Evolutionary conservation across 768 basidiomycete genomes (phyloP).

Genomic region (Lactifluus subvellereus): DNA sequence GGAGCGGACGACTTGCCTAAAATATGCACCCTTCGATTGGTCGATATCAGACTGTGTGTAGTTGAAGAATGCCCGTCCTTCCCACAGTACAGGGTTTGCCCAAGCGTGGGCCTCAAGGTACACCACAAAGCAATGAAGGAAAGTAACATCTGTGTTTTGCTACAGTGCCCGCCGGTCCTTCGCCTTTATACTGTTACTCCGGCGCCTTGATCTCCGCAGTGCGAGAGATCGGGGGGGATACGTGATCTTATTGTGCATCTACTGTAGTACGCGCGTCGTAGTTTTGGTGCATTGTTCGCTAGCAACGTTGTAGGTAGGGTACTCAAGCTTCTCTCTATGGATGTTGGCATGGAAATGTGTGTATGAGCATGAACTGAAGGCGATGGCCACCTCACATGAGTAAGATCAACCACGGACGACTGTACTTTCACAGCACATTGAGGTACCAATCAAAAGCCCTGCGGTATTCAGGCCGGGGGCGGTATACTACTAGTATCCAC

Average conservation of each 20-base stretch:
- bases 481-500: neutral
- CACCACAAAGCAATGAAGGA: neutral
- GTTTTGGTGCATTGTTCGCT: neutral
- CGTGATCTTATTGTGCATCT: too few relatives aligned
- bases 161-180: neutral
- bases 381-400: too few relatives aligned
- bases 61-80: constrained; percentile 47
- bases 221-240: neutral
- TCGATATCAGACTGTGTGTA: constrained; percentile 42
- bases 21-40: constrained; percentile 43
- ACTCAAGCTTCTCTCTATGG: neutral
- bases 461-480: too few relatives aligned
- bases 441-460: neutral
- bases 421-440: too few relatives aligned
- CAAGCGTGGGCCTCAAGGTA: constrained; percentile 7
- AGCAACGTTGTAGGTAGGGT: neutral
- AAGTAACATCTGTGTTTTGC: constrained; percentile 1
- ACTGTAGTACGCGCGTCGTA: too few relatives aligned
- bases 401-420: too few relatives aligned
- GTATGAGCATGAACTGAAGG: neutral
- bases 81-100: constrained; percentile 40
- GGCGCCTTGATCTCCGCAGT: too few relatives aligned
- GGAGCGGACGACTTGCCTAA: constrained; percentile 40
- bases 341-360: neutral
- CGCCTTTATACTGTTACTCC: neutral